Evolutionary conservation across 1,284 basidiomycete species (phyloP), one percentile per base, ranked within the genome.

Genomic region (Puccinia triticina): DNA sequence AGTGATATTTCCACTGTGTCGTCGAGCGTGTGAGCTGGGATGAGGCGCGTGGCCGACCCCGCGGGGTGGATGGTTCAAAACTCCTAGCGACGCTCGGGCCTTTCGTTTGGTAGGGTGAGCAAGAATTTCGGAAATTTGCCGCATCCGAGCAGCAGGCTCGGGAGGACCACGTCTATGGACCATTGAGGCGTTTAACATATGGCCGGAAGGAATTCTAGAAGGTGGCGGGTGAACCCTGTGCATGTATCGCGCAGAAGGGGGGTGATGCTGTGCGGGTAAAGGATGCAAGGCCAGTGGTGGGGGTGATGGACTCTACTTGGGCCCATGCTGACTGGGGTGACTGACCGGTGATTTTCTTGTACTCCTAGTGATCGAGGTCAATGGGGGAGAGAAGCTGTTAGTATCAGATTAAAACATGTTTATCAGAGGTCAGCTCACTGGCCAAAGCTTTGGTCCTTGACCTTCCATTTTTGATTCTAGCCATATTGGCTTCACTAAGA

Each of bases 401-500:
- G 37, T 43, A 43, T 66, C 64, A 43, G 16, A n/a, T 43, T 43
- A 10, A 2, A 57, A 4, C 64, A 23, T 11, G 18, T n/a, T 53
- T 10, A 53, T 53, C 12, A 7, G 26, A 26, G 46, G 1, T 43
- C 40, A 32, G 21, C 77, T 59, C 3, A 50, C 71, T 43, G 48
- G 78, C 78, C 29, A 81, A 48, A 71, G 18, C 16, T 53, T 81
- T 71, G 12, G 78, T 46, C 34, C 43, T 81, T 57, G 74, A 29
- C 46, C 78, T 43, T 64, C 74, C 78, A 46, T 46, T 72, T 29
- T 57, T 81, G 18, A 81, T 72, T 50, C 78, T 48, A 72, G 71
- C 78, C 18, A 81, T 46, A 61, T 81, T 71, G 8, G 78, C 78
- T 37, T 81, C 78, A 74, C 57, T 74, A 0, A 81, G 46, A 11